These are phyloP conservation scores for Backusella circina DNA, from an alignment of 192 early-diverging fungal species.

Conservation along the genomic window DNA sequence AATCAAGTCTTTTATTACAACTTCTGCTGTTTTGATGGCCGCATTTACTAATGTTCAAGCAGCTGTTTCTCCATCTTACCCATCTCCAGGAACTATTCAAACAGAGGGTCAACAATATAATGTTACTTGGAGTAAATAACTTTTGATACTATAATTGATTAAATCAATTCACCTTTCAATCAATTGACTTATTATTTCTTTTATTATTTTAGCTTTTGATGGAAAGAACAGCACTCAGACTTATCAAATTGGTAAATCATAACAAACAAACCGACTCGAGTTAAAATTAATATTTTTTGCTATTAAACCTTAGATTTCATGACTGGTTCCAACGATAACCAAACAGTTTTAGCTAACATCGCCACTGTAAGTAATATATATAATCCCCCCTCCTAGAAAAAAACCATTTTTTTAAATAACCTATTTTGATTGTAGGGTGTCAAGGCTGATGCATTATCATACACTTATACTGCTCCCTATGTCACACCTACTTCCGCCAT, in stretches of 20 bases:
- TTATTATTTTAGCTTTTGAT: neutral
- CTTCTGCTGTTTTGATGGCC: constrained; percentile 13
- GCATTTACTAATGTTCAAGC: constrained; percentile 13
- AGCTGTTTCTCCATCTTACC: constrained; percentile 21
- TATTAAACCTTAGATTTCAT: constrained; percentile 31
- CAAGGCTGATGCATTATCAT: constrained; percentile 12
- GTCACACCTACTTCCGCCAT: constrained; percentile 29
- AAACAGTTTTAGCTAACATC: constrained; percentile 19
- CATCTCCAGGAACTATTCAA: constrained; percentile 26
- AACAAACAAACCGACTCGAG: neutral
- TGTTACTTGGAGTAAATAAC: constrained; percentile 28
- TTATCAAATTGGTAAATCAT: constrained; percentile 3
- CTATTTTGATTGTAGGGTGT: constrained; percentile 9
- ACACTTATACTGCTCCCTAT: constrained; percentile 22
- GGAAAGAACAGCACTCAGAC: neutral
- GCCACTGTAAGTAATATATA: constrained; percentile 25
- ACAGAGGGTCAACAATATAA: constrained; percentile 14
- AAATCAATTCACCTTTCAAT: neutral
- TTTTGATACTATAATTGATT: neutral
- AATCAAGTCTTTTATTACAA: neutral
- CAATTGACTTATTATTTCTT: neutral
- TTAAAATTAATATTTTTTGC: neutral
- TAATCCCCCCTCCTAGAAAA: neutral
- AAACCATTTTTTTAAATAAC: neutral
- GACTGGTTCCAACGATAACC: constrained; percentile 33